Evolutionary conservation across 106 monocot genomes (phyloP), one percentile per base, ranked within the genome.

Genomic region (Gastrodia elata): DNA sequence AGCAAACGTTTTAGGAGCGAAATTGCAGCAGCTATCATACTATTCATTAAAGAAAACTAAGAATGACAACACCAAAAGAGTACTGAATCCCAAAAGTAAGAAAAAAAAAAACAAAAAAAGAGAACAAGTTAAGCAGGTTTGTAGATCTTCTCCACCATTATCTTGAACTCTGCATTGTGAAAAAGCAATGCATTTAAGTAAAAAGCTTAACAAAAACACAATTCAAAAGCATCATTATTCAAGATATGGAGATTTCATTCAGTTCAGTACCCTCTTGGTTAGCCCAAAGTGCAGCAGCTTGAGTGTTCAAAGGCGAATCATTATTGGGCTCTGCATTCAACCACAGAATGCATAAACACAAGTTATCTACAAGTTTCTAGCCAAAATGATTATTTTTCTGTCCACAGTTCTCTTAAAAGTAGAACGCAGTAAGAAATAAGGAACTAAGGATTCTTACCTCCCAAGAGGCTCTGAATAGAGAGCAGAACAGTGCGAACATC

Each of bases 101-200:
- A 52, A 11, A 46, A 11, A 46, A 46, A 8, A 46, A 46, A 2
- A 0, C 10, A 15, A 2, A 13, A 10, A 11, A 7, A 27, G 30
- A 3, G 22, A 61, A 32, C 13, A 32, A 38, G 24, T 69, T 71
- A 81, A 57, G 83, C 46, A 71, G 89, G 81, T 40, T 87, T 92
- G 85, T 96, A 83, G 22, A 86, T 44, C 84, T 96, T 90, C 88
- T 90, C 88, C 73, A 97, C 92, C 88, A 93, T 93, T 70, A 93
- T 97, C 77, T 86, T 90, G 81, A 82, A 97, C 81, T 97, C 97
- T 90, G 89, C 80, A 69, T 4, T 10, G 28, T 6, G 22, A 9
- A 16, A 40, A 41, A 72, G 25, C 0, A 32, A n/a, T 8, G n/a
- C n/a, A n/a, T n/a, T n/a, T n/a, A n/a, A n/a, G n/a, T n/a, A n/a